These are phyloP conservation scores for Centaurea solstitialis DNA, from an alignment of 129 eudicot species.

Conservation along the genomic window DNA sequence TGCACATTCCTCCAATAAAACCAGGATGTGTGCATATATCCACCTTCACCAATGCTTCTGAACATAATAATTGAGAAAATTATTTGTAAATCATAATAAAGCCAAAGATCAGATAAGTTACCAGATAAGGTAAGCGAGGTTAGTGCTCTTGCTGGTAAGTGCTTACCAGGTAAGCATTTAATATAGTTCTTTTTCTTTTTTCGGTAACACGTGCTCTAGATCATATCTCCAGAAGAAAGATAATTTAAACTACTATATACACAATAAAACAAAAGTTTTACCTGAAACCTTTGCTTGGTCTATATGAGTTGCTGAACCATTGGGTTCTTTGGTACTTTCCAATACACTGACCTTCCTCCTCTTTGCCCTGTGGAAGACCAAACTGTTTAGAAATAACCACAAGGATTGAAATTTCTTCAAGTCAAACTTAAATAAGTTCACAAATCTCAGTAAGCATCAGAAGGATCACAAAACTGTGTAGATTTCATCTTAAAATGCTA, in stretches of 20 bases:
- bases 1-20: conserved; percentile 67
- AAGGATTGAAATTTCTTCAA: neutral
- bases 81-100: neutral
- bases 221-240: neutral
- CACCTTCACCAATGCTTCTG: conserved; percentile 49
- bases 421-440: neutral
- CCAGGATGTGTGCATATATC: conserved; percentile 79
- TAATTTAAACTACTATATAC: conserved; percentile 4
- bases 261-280: conserved; percentile 27
- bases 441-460: neutral
- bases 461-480: neutral
- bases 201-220: neutral
- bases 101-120: neutral
- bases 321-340: conserved; percentile 34
- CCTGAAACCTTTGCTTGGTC: conserved; percentile 32
- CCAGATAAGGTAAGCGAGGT: too few relatives aligned
- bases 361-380: conserved; percentile 44
- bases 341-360: conserved; percentile 56
- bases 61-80: conserved; percentile 19
- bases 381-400: neutral
- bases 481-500: neutral
- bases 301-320: conserved; percentile 40
- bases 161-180: neutral
- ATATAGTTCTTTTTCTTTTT: neutral
- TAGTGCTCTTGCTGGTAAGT: too few relatives aligned